A percentile compares a stretch with the other conserved stretches of the same genome.
phyloP scores from a whole-genome alignment of 257 asterid species.

The Paraleonurus japonicus region DNA sequence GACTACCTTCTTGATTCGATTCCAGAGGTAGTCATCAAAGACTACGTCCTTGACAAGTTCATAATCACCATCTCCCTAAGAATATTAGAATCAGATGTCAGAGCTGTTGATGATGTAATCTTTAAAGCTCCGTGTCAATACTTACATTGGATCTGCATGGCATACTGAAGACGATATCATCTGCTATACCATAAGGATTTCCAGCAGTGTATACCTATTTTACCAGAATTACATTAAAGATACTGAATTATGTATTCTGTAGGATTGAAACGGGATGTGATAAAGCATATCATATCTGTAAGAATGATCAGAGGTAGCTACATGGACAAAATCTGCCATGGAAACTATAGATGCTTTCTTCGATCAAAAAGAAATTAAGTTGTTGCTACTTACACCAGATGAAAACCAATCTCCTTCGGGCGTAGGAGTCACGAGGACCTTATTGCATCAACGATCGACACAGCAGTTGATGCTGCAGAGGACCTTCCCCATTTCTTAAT shows the following conservation, averaged over 20 bases:
- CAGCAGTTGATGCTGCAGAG: conserved; percentile 98
- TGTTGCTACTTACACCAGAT: conserved; percentile 60
- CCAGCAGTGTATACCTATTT: conserved; percentile 73
- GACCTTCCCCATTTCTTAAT: conserved; percentile 99
- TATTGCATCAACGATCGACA: conserved; percentile 82
- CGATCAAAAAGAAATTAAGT: neutral
- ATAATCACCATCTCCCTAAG: conserved; percentile 89
- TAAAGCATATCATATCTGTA: too few relatives aligned
- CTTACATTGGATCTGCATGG: conserved; percentile 92
- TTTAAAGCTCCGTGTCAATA: neutral
- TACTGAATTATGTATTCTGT: neutral
- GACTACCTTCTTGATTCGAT: conserved; percentile 71
- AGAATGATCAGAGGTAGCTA: neutral
- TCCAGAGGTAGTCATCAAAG: conserved; percentile 78
- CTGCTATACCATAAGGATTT: conserved; percentile 88
- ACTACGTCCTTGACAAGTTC: conserved; percentile 82
- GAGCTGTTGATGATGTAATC: neutral
- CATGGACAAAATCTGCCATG: neutral
- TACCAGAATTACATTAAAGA: neutral
- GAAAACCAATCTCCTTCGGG: conserved; percentile 98
- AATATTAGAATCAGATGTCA: conserved; percentile 5
- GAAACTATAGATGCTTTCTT: too few relatives aligned
- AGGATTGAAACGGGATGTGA: too few relatives aligned
- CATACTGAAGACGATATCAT: conserved; percentile 92
- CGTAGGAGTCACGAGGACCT: conserved; percentile 91